phyloP scores from a whole-genome alignment of 108 stramenopile species.

The Nannochloropsis gaditana region DNA sequence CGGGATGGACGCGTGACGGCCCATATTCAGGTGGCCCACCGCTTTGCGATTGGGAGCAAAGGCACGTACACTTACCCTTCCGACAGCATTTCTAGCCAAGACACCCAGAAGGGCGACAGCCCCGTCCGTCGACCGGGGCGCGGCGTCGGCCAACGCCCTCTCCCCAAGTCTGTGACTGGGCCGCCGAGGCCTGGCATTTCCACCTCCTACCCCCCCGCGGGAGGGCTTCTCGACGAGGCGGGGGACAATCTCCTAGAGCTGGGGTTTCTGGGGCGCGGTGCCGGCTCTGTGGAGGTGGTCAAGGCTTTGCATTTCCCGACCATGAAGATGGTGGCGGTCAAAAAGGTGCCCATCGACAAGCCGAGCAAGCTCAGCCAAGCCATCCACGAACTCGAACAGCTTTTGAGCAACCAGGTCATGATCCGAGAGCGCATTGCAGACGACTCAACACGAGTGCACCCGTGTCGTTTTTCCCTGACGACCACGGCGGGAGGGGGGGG shows the following conservation, averaged over 20 bases:
- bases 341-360: neutral
- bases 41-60: slow-evolving; percentile 13
- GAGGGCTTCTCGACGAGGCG: neutral
- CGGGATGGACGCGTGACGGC: neutral
- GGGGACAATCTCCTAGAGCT: neutral
- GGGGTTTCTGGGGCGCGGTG: neutral
- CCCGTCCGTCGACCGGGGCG: neutral
- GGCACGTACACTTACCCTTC: slow-evolving; percentile 3
- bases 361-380: neutral
- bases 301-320: neutral
- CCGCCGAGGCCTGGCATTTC: neutral
- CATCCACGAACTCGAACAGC: neutral
- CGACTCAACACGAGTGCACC: neutral
- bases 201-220: neutral
- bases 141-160: neutral
- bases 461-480: neutral
- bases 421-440: neutral
- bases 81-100: neutral
- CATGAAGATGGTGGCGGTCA: neutral
- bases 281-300: neutral
- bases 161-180: neutral
- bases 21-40: neutral
- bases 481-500: neutral
- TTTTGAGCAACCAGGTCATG: slow-evolving; percentile 10
- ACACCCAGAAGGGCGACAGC: neutral